These are phyloP conservation scores for Citrullus mucosospermus DNA, from an alignment of 306 rosid species.

Conservation along the genomic window DNA sequence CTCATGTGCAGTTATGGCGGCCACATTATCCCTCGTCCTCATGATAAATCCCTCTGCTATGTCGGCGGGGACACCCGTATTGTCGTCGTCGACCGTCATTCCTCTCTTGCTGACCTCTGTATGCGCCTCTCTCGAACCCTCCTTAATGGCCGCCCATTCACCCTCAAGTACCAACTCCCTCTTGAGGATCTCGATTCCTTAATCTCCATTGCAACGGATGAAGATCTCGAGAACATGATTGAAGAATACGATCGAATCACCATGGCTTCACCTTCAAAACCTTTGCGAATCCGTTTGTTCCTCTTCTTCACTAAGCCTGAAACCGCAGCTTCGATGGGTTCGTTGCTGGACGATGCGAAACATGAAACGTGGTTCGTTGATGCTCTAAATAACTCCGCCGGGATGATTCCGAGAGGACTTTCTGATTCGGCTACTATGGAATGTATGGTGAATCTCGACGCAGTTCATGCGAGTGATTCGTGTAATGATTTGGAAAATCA, in stretches of 20 bases:
- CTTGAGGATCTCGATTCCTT: conserved; percentile 70
- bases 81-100: conserved; percentile 53
- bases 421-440: conserved; percentile 58
- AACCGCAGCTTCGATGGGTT: conserved; percentile 64
- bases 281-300: conserved; percentile 62
- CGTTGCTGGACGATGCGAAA: conserved; percentile 61
- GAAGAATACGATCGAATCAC: conserved; percentile 69
- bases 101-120: conserved; percentile 53
- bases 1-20: conserved; percentile 98
- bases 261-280: conserved; percentile 21
- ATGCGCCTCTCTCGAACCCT: conserved; percentile 50
- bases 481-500: conserved; percentile 52
- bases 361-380: conserved; percentile 94
- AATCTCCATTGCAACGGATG: conserved; percentile 62
- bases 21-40: conserved; percentile 93
- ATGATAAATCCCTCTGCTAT: conserved; percentile 75
- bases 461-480: conserved; percentile 39
- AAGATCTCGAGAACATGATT: conserved; percentile 87
- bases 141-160: conserved; percentile 64
- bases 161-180: conserved; percentile 82
- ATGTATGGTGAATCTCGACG: conserved; percentile 40
- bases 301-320: conserved; percentile 69
- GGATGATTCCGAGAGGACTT: conserved; percentile 27
- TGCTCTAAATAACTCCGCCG: conserved; percentile 60
- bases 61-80: conserved; percentile 93